Evolutionary conservation across 2,329 filamentous ascomycete species (phyloP), one percentile per base, ranked within the genome.

Genomic region (Madurella fahalii): DNA sequence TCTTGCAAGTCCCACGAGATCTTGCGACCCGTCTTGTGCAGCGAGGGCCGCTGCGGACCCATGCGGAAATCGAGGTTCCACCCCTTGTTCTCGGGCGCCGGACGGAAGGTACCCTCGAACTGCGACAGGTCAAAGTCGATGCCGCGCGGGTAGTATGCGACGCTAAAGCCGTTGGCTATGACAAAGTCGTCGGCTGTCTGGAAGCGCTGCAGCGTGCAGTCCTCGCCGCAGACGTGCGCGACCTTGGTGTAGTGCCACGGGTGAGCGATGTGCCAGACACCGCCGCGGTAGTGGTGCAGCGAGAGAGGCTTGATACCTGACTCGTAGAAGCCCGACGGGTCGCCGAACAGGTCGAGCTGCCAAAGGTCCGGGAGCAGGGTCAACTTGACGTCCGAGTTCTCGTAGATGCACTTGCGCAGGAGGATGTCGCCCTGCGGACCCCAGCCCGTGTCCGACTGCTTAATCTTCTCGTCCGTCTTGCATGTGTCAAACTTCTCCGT

Each of bases 321-420:
- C 69, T 86, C 83, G 67, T 85, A 86, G 68, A 85, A 84, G 4
- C 83, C 83, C 0, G 80, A 80, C 3, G 81, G 79, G 63, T 85
- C 81, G 46, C 77, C 79, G 54, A 77, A 75, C 45, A 86, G 71
- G 63, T 86, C 83, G 20, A 85, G 73, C 65, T 85, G 83, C 71
- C 79, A 84, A 12, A 86, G 72, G 37, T 81, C 78, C 62, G 77
- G 75, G 53, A 85, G 68, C 13, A 78, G 73, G 2, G 79, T 82
- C 49, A 86, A 67, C n/a, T 77, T 77, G 9, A 80, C 78, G 34
- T 78, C 74, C 2, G 82, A 82, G 66, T 85, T 78, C 60, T 83
- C 78, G 68, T 85, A 85, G 63, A 86, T 80, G 68, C 83, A 86
- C 63, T 83, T 80, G 52, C 81, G 78, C 20, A 85, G 75, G 32